phyloP scores from a whole-genome alignment of 306 rosid genomes.

The Quercus aquifolioides region DNA sequence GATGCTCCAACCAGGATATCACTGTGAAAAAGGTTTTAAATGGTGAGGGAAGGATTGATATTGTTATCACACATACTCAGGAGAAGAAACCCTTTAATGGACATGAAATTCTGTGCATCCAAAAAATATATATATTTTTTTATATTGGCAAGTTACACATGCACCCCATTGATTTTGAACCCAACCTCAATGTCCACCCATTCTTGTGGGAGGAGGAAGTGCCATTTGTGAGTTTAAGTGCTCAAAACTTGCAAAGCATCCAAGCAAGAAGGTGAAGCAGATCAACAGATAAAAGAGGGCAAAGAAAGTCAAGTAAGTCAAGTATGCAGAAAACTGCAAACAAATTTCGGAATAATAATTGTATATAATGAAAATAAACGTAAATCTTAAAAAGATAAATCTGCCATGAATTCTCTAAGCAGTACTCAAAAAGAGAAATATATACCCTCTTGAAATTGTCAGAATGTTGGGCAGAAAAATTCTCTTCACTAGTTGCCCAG shows the following conservation, averaged over 20 bases:
- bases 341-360: not conserved
- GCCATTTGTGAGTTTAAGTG: not conserved
- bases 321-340: not conserved
- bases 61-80: not conserved
- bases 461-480: slow-evolving; percentile 25
- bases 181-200: too few species aligned
- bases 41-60: not conserved
- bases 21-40: not conserved
- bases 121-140: not conserved
- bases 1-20: not conserved
- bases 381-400: not conserved
- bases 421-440: not conserved
- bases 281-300: not conserved
- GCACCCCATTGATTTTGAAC: too few species aligned
- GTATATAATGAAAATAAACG: not conserved
- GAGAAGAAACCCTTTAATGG: not conserved
- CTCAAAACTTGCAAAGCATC: not conserved
- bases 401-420: slow-evolving; percentile 1
- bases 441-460: slow-evolving; percentile 50
- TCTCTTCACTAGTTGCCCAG: slow-evolving; percentile 28
- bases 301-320: not conserved
- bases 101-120: not conserved
- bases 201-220: not conserved
- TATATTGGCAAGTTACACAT: too few species aligned
- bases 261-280: not conserved